Evolutionary conservation across 495 filamentous ascomycete species (phyloP).

Genomic region (Aspergillus olivimuriae): DNA sequence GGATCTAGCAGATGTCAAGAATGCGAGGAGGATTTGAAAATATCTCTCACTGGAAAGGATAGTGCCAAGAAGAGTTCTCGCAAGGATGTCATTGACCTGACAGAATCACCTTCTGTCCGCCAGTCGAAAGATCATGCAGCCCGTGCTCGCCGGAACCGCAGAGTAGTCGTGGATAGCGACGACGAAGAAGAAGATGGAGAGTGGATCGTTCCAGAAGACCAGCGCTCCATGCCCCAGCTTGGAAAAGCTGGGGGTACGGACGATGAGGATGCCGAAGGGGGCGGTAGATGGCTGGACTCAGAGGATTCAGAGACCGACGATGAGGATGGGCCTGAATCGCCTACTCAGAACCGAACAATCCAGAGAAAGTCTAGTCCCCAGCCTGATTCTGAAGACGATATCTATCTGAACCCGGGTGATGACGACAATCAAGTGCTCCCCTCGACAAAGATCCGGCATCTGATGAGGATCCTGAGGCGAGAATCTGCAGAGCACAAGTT

Average conservation of each 20-base stretch:
- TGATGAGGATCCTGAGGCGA: constrained; percentile 72
- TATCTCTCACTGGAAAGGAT: constrained; percentile 24
- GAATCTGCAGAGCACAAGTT: constrained; percentile 80
- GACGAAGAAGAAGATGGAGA: constrained; percentile 66
- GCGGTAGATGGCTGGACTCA: constrained; percentile 68
- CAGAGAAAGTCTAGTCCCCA: constrained; percentile 6
- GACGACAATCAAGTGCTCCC: constrained; percentile 50
- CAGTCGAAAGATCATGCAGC: constrained; percentile 18
- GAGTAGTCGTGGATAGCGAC: constrained; percentile 55
- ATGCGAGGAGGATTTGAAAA: constrained; percentile 63
- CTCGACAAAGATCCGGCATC: constrained; percentile 85
- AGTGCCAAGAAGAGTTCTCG: constrained; percentile 37
- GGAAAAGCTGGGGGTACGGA: constrained; percentile 76
- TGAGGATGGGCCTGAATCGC: constrained; percentile 37
- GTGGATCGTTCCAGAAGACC: constrained; percentile 65
- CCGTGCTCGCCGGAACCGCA: constrained; percentile 45
- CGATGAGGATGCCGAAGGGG: constrained; percentile 81
- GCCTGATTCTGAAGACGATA: constrained; percentile 29
- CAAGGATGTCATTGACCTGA: constrained; percentile 14
- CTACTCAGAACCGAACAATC: constrained; percentile 13
- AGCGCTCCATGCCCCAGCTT: constrained; percentile 50
- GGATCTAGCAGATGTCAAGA: constrained; percentile 64
- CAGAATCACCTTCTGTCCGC: constrained; percentile 14
- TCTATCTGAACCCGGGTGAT: constrained; percentile 36
- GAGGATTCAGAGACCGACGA: constrained; percentile 55